phyloP scores from a whole-genome alignment of 2,329 filamentous ascomycete genomes.

The Cryoendolithus antarcticus region DNA sequence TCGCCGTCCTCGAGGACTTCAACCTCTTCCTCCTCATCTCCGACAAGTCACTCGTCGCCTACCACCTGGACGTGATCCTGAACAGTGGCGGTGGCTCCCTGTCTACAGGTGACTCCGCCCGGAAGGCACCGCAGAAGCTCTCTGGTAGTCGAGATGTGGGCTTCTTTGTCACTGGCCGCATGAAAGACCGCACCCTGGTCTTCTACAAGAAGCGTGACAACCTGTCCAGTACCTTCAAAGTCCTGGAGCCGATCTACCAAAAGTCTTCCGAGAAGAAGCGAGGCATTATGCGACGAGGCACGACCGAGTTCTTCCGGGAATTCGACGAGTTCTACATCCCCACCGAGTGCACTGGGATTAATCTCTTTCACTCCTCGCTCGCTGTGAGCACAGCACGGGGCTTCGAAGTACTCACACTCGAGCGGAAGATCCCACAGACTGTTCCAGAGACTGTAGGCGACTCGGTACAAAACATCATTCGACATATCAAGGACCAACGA shows the following conservation, averaged over 20 bases:
- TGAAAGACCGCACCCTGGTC: constrained; percentile 91
- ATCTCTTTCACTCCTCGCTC: constrained; percentile 89
- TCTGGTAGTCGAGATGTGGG: constrained; percentile 80
- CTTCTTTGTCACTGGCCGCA: constrained; percentile 89
- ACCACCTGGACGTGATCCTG: constrained; percentile 76
- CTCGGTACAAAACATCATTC: constrained; percentile 72
- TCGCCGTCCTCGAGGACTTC: constrained; percentile 91
- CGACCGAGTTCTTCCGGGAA: constrained; percentile 91
- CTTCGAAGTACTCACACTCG: constrained; percentile 88
- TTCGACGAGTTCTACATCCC: constrained; percentile 99
- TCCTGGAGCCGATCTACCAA: constrained; percentile 89
- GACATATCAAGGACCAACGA: constrained; percentile 67
- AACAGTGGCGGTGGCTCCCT: constrained; percentile 31
- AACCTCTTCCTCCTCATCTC: constrained; percentile 83
- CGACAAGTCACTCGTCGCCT: constrained; percentile 82
- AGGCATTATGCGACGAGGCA: constrained; percentile 56
- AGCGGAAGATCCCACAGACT: constrained; percentile 92
- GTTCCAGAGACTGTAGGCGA: constrained; percentile 75
- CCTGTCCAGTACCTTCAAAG: constrained; percentile 84
- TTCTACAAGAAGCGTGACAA: constrained; percentile 92
- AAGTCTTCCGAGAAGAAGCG: constrained; percentile 78
- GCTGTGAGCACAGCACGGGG: constrained; percentile 84
- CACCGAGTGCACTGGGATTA: constrained; percentile 85
- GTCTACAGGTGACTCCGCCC: constrained; percentile 51
- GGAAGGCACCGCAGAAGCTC: constrained; percentile 82